phyloP scores from a whole-genome alignment of 2,329 filamentous ascomycete species.

The Epichloe aotearoae region DNA sequence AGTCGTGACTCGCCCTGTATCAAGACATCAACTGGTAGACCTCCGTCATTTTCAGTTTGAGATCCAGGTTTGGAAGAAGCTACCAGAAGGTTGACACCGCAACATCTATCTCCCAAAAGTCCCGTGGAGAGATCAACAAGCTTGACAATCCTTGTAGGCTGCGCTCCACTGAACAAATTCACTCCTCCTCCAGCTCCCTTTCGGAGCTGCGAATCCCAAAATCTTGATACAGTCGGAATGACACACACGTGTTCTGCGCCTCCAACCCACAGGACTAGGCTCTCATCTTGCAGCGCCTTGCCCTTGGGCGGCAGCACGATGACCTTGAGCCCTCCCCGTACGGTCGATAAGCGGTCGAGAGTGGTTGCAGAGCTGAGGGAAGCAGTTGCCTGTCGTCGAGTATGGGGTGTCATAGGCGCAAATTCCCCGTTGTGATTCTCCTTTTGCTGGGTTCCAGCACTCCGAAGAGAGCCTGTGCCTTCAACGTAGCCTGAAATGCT shows the following conservation, averaged over 20 bases:
- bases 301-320: constrained; percentile 29
- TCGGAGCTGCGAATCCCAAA: constrained; percentile 47
- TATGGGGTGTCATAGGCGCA: constrained; percentile 51
- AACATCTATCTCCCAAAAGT: constrained; percentile 43
- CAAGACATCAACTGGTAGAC: constrained; percentile 39
- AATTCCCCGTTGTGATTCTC: constrained; percentile 35
- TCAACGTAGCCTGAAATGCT: constrained; percentile 47
- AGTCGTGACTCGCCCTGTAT: constrained; percentile 43
- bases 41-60: constrained; percentile 17
- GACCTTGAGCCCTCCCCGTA: constrained; percentile 40
- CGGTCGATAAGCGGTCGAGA: constrained; percentile 36
- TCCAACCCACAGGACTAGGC: constrained; percentile 42
- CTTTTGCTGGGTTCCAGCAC: constrained; percentile 20
- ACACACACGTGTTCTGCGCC: constrained; percentile 43
- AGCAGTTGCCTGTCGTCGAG: constrained; percentile 38
- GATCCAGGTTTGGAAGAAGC: constrained; percentile 16
- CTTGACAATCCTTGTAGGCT: constrained; percentile 42
- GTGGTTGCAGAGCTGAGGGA: constrained; percentile 29
- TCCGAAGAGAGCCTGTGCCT: constrained; percentile 42
- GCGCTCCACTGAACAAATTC: constrained; percentile 42
- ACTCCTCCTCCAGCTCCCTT: constrained; percentile 35
- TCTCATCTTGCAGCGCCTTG: constrained; percentile 37
- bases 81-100: constrained; percentile 33
- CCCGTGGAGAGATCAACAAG: constrained; percentile 39
- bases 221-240: constrained; percentile 39